Evolutionary conservation across 345 rosid species (phyloP).

Genomic region (Melastoma malabathricum): DNA sequence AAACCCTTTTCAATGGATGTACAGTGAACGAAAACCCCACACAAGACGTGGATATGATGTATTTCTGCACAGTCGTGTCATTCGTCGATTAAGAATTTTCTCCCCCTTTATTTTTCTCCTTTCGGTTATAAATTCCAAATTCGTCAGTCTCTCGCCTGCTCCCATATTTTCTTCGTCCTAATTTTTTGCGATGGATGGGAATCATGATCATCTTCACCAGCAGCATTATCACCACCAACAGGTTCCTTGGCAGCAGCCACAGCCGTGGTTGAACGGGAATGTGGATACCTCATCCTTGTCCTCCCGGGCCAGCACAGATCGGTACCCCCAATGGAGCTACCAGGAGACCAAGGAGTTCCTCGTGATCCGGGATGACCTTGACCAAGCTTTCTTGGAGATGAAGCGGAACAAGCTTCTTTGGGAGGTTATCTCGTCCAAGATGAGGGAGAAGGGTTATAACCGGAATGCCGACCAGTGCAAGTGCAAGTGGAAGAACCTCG

Average conservation of each 20-base stretch:
- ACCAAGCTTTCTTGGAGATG: slow-evolving; percentile 84
- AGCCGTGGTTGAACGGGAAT: not conserved
- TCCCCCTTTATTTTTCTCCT: no score
- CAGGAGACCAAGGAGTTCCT: slow-evolving; percentile 85
- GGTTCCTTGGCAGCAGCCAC: slow-evolving; percentile 28
- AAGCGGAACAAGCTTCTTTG: slow-evolving; percentile 86
- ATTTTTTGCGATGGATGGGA: no score
- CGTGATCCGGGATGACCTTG: slow-evolving; percentile 68
- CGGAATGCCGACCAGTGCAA: slow-evolving; percentile 99
- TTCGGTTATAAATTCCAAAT: no score
- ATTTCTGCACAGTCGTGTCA: no score
- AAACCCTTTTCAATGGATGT: no score
- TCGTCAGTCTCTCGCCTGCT: no score
- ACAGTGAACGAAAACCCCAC: no score
- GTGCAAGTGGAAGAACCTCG: slow-evolving; percentile 99
- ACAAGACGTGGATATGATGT: no score
- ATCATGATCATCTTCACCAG: slow-evolving; percentile 18
- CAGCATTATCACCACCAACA: slow-evolving; percentile 13
- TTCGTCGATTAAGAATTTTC: no score
- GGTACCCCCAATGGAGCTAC: slow-evolving; percentile 94
- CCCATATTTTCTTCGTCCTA: no score
- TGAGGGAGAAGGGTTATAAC: slow-evolving; percentile 68
- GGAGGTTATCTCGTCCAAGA: slow-evolving; percentile 62
- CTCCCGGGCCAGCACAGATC: slow-evolving; percentile 30
- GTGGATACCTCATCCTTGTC: slow-evolving; percentile 10